These are phyloP conservation scores for Davidsoniella virescens DNA, from an alignment of 2,329 filamentous ascomycete genomes.

Conservation along the genomic window DNA sequence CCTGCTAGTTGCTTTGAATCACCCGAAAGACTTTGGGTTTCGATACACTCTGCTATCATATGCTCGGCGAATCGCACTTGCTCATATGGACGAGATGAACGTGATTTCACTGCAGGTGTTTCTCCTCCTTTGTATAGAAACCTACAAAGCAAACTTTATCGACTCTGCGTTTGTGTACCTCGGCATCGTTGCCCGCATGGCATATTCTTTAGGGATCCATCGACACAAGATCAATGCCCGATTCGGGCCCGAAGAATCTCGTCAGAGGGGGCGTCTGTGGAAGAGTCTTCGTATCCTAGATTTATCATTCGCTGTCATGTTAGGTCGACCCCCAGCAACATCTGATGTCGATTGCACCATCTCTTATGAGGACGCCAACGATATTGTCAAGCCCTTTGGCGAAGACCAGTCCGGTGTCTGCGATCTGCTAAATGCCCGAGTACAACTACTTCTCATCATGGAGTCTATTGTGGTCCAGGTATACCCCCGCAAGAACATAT, in stretches of 20 bases:
- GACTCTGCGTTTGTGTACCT: slow-evolving; percentile 39
- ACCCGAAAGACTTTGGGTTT: not conserved
- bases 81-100: slow-evolving; percentile 29
- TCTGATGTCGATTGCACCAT: slow-evolving; percentile 40
- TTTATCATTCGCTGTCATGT: slow-evolving; percentile 35
- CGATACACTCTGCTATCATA: slow-evolving; percentile 20
- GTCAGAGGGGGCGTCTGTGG: slow-evolving; percentile 34
- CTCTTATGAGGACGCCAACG: slow-evolving; percentile 24
- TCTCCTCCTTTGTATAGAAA: slow-evolving; percentile 30
- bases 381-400: slow-evolving; percentile 18
- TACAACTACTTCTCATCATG: slow-evolving; percentile 35
- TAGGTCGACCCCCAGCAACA: slow-evolving; percentile 37
- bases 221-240: slow-evolving; percentile 36
- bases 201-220: slow-evolving; percentile 36
- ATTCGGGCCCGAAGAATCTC: slow-evolving; percentile 28
- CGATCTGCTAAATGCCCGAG: slow-evolving; percentile 34
- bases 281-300: slow-evolving; percentile 36
- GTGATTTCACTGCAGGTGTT: slow-evolving; percentile 35
- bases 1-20: no score
- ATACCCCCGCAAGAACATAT: slow-evolving; percentile 37
- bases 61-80: slow-evolving; percentile 29
- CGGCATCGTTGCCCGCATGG: slow-evolving; percentile 34
- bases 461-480: slow-evolving; percentile 35
- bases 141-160: slow-evolving; percentile 36
- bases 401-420: slow-evolving; percentile 14